These are phyloP conservation scores for Candida silvatica DNA, from an alignment of 805 yeast genomes.

Conservation along the genomic window DNA sequence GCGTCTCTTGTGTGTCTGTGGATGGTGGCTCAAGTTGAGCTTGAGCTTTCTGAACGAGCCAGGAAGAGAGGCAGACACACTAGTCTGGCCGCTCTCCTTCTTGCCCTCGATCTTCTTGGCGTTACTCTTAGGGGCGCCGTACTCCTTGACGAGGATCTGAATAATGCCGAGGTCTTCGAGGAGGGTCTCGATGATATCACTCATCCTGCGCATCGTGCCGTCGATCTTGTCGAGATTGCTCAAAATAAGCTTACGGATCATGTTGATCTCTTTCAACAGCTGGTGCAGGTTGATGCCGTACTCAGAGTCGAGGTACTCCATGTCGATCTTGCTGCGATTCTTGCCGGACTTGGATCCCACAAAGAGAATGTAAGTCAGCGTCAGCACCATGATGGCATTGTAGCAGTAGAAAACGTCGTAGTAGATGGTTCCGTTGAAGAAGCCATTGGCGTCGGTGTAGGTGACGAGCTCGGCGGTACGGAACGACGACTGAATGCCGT, in stretches of 20 bases:
- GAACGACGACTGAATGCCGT: constrained; percentile 33
- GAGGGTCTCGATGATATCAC: constrained; percentile 33
- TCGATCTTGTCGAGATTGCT: constrained; percentile 27
- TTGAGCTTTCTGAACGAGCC: constrained; percentile 20
- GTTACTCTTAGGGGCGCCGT: constrained; percentile 20
- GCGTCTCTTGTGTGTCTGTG: constrained; percentile 2
- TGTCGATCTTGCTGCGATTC: constrained; percentile 17
- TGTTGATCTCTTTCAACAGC: constrained; percentile 25
- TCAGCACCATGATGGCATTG: constrained; percentile 32
- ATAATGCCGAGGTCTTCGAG: constrained; percentile 33
- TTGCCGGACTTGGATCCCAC: constrained; percentile 9
- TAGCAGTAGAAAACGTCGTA: constrained; percentile 36
- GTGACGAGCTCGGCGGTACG: constrained; percentile 30
- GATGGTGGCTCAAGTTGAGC: constrained; percentile 5
- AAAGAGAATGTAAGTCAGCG: constrained; percentile 31
- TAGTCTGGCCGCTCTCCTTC: constrained; percentile 22
- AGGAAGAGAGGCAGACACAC: constrained; percentile 26
- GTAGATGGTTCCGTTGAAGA: constrained; percentile 36
- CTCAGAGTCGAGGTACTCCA: constrained; percentile 18
- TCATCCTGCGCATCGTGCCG: constrained; percentile 33
- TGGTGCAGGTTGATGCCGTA: constrained; percentile 20
- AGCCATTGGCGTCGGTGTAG: constrained; percentile 26
- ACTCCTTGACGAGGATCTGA: constrained; percentile 21
- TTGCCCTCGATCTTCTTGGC: constrained; percentile 22
- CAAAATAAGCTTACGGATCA: constrained; percentile 24